Evolutionary conservation across 2,329 filamentous ascomycete genomes (phyloP), one percentile per base, ranked within the genome.

Genomic region (Malbranchea cinnamomea): DNA sequence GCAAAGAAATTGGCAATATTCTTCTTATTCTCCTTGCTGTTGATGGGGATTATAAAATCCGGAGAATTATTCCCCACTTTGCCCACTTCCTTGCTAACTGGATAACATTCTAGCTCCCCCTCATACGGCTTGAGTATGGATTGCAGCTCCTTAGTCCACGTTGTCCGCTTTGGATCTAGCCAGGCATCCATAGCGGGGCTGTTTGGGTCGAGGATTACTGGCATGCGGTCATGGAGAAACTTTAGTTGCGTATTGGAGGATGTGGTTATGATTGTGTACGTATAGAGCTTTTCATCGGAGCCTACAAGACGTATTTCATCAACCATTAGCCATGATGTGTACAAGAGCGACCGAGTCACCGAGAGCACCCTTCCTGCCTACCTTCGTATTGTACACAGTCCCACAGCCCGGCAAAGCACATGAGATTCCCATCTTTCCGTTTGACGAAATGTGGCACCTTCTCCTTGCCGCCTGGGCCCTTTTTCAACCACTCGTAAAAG

Each of bases 401-500:
- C 83, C 84, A 98, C 4, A 98, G 55, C 0, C 87, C 89, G 7
- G 87, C 87, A 44, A 95, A 75, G 45, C 74, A 87, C 77, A 93
- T 81, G 43, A 94, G 57, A 43, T 74, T 68, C 0, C 79, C 80
- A 49, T 95, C 87, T 42, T 74, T 79, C 16, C 84, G 66, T 54
- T 76, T 85, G 13, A 83, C 69, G 45, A 74, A 94, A 53, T 95
- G 74, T 7, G 89, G 87, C 2, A 87, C 59, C 56, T 82, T 91
- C 31, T 89, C 78, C 42, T 79, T 85, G 5, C 71, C 67, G 1
- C 67, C 66, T 45, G 64, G 31, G 45, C 70, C 76, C 44, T 76
- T 81, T 54, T 87, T 87, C 36, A 91, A 60, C 89, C 89, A 95
- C 54, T 98, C 89, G 47, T 83, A 98, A 54, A 95, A 98, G 1